Percentiles rank a stretch among this genome's conserved stretches.
Conservation (phyloP, 2,329 filamentous ascomycete genomes). For the Aureobasidium uvarum region DNA sequence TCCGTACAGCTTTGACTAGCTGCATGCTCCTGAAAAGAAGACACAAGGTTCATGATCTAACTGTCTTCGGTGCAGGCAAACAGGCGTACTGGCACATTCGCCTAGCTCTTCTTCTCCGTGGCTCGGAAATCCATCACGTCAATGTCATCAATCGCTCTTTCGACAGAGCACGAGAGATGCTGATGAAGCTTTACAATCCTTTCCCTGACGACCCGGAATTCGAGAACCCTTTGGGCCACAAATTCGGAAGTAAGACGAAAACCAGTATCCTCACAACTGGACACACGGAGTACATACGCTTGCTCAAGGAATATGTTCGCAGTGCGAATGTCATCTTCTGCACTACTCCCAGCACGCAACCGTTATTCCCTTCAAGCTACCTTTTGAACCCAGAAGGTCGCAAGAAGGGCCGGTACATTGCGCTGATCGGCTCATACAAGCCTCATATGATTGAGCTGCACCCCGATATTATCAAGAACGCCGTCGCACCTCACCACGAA, state of each 20-base stretch:
- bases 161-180: conserved; percentile 54
- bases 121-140: conserved; percentile 68
- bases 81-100: conserved; percentile 96
- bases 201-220: conserved; percentile 39
- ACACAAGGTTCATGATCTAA: conserved; percentile 67
- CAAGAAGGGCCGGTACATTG: conserved; percentile 67
- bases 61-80: conserved; percentile 82
- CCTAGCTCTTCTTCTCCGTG: conserved; percentile 71
- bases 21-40: conserved; percentile 64
- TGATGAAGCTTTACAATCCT: conserved; percentile 56
- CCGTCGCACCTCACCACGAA: conserved; percentile 55
- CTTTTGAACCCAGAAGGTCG: conserved; percentile 70
- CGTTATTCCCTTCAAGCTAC: conserved; percentile 71
- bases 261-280: conserved; percentile 68
- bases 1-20: conserved; percentile 64
- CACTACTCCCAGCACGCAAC: conserved; percentile 72
- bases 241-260: conserved; percentile 49
- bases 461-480: conserved; percentile 67
- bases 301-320: conserved; percentile 68
- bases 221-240: conserved; percentile 37
- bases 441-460: conserved; percentile 81
- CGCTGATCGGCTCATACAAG: conserved; percentile 69
- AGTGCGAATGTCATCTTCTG: conserved; percentile 81
- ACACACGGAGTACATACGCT: conserved; percentile 66
- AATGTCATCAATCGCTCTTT: conserved; percentile 80